Evolutionary conservation across 805 yeast species (phyloP).

Genomic region (Candida arabinofermentans): DNA sequence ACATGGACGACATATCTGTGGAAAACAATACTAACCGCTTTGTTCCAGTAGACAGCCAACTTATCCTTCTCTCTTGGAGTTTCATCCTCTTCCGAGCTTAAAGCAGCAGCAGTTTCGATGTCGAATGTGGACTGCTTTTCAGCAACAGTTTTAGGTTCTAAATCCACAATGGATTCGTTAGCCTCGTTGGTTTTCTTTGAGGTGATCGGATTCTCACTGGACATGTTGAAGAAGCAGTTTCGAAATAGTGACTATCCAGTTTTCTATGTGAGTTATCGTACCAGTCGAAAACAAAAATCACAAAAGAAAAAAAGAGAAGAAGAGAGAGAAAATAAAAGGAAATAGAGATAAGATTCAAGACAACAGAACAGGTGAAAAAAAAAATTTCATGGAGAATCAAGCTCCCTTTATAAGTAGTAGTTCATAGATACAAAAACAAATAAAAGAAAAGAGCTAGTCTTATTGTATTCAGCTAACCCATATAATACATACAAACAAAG

Average conservation of each 20-base stretch:
- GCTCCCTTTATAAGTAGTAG: too few relatives aligned
- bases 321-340: too few relatives aligned
- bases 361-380: too few relatives aligned
- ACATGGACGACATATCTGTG: slow-evolving; percentile 4
- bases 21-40: neutral
- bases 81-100: neutral
- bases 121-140: slow-evolving; percentile 2
- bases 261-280: too few relatives aligned
- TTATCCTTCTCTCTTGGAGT: neutral
- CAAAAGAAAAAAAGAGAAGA: neutral
- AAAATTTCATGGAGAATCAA: too few relatives aligned
- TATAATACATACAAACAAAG: too few relatives aligned
- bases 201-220: neutral
- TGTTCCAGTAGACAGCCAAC: neutral
- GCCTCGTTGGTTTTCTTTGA: neutral
- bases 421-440: too few relatives aligned
- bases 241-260: too few relatives aligned
- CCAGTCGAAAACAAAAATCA: neutral
- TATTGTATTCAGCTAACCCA: too few relatives aligned
- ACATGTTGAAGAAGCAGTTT: neutral
- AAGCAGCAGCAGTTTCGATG: slow-evolving; percentile 1
- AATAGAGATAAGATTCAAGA: too few relatives aligned
- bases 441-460: too few relatives aligned
- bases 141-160: neutral
- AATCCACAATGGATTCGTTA: neutral